Conservation (phyloP, 345 rosid species). For the Pelargonium nanum region DNA sequence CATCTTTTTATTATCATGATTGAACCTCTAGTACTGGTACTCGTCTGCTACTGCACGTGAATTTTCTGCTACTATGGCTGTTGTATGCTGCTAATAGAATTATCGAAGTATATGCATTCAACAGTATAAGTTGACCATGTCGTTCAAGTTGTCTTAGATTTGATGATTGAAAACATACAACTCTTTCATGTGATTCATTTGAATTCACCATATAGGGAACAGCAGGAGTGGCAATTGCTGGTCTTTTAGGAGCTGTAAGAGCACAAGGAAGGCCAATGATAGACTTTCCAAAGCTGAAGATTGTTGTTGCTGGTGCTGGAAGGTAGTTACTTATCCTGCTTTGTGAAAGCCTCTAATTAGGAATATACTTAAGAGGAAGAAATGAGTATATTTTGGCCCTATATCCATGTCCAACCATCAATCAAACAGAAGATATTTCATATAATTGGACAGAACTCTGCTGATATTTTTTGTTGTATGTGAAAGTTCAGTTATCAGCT, state of each 20-base stretch:
- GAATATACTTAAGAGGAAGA: not conserved
- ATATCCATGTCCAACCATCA: not conserved
- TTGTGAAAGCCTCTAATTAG: not conserved
- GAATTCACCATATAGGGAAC: constrained; percentile 50
- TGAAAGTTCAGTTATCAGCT: not conserved
- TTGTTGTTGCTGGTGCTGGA: constrained; percentile 99
- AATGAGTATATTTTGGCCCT: not conserved
- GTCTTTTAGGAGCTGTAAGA: constrained; percentile 97
- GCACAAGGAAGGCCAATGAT: constrained; percentile 96
- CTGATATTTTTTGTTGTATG: not conserved
- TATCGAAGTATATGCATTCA: no score
- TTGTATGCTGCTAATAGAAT: no score
- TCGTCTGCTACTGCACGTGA: no score
- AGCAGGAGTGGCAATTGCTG: constrained; percentile 97
- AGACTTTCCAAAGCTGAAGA: constrained; percentile 93
- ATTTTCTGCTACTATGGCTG: no score
- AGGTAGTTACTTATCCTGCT: constrained; percentile 36
- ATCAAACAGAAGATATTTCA: not conserved
- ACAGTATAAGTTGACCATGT: no score
- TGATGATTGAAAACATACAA: not conserved
- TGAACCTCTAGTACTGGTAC: no score
- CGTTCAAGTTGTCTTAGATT: not conserved
- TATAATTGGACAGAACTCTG: not conserved
- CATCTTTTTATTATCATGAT: no score
- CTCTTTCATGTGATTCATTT: not conserved